Conservation (phyloP, 2,329 filamentous ascomycete species). For the Colletotrichum sp. region DNA sequence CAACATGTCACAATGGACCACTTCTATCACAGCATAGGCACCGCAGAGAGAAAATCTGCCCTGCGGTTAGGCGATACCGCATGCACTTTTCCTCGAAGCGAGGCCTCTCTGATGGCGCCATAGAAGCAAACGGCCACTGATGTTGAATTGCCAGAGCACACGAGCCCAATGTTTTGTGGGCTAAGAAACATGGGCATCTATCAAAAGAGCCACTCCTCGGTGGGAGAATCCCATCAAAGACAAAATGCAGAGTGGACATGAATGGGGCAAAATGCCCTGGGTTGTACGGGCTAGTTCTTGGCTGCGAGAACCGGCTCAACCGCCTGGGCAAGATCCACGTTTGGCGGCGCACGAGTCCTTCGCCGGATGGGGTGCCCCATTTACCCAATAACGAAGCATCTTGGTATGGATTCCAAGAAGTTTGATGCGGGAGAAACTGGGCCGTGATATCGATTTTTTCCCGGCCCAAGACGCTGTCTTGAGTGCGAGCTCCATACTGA, state of each 20-base stretch:
- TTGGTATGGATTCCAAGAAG: background rate
- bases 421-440: background rate
- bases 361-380: background rate
- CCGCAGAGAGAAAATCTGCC: background rate
- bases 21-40: background rate
- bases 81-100: background rate
- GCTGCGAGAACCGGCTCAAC: background rate
- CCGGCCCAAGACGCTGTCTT: background rate
- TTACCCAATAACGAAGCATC: background rate
- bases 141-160: background rate
- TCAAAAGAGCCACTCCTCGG: background rate
- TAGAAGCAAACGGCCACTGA: background rate
- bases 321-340: background rate
- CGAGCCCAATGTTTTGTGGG: background rate
- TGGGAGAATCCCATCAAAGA: background rate
- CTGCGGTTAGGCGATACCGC: background rate
- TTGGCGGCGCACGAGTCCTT: background rate
- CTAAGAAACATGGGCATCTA: background rate
- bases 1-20: background rate
- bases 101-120: background rate
- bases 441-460: background rate
- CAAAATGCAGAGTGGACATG: background rate
- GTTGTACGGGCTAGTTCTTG: background rate
- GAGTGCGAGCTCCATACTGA: background rate
- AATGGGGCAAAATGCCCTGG: background rate